Evolutionary conservation across 2,329 filamentous ascomycete genomes (phyloP), one percentile per base, ranked within the genome.

Genomic region (Microdochium bolleyi): DNA sequence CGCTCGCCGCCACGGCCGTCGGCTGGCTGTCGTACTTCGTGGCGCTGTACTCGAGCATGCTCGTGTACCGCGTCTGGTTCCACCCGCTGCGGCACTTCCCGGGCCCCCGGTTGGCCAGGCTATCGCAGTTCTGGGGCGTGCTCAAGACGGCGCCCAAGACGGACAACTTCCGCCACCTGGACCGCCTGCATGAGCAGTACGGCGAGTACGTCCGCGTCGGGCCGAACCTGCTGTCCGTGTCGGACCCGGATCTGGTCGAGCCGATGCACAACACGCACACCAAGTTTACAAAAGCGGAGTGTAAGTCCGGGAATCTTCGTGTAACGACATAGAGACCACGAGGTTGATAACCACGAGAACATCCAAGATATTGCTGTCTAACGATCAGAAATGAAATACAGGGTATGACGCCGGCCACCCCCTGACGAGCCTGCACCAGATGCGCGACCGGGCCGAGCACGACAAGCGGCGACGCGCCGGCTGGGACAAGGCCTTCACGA

Each of bases 371-470:
- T n/a, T n/a, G n/a, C n/a, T n/a, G n/a, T n/a, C n/a, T n/a, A n/a
- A n/a, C n/a, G n/a, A n/a, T n/a, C n/a, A n/a, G n/a, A n/a, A n/a
- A 4, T n/a, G 24, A 21, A 3, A 34, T 24, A 37, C 24, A 58
- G 57, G 57, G 55, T 58, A 58, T 34, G 57, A 57, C 25, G 57
- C 57, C 46, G 57, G 54, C 11, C 44, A 58, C 27, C 57, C 57
- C 22, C 21, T 56, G 37, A 53, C 55, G 34, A 58, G 54, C 49
- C 21, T 57, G 38, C 51, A 52, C 21, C 54, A 56, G 49, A 34
- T 56, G 51, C 54, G 53, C 10, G 54, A 56, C 25, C 52, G 51
- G 25, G 50, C 53, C 2, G 50, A 56, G 53, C 56, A 57, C 37
- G 54, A 56, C 22, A 53, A 53, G 48, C 56, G 56, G n/a, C 52